Evolutionary conservation across 1,139 yeast genomes (phyloP).

Genomic region (Blastobotrys illinoisensis): DNA sequence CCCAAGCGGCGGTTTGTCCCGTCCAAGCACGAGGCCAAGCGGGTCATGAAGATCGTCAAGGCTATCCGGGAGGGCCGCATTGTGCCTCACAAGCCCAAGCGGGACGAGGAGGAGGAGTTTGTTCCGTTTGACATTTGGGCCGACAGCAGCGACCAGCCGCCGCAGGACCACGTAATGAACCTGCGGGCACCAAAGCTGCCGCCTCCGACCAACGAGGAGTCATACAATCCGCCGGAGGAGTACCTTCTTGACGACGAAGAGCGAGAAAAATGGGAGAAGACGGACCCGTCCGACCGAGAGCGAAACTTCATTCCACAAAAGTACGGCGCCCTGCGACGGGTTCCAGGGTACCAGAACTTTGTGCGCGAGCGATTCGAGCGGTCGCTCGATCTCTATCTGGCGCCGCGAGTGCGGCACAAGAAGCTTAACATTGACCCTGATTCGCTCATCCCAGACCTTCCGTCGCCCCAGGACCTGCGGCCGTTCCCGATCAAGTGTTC

Average conservation of each 20-base stretch:
- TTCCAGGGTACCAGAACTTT: conserved; percentile 85
- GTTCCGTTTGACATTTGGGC: conserved; percentile 77
- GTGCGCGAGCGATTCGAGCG: conserved; percentile 92
- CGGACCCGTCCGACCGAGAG: conserved; percentile 75
- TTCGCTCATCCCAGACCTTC: conserved; percentile 89
- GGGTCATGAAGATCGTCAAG: conserved; percentile 90
- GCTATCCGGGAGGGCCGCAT: conserved; percentile 97
- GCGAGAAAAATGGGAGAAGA: conserved; percentile 60
- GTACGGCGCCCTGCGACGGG: conserved; percentile 75
- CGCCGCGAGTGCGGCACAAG: conserved; percentile 92
- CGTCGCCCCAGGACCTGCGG: conserved; percentile 91
- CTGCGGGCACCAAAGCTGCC: conserved; percentile 91
- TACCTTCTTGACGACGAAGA: conserved; percentile 80
- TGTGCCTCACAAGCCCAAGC: conserved; percentile 59
- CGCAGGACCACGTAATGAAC: conserved; percentile 75
- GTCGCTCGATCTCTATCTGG: conserved; percentile 85
- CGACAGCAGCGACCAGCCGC: conserved; percentile 49
- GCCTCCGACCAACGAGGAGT: conserved; percentile 95
- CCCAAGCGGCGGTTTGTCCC: conserved; percentile 97
- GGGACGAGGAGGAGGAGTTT: conserved; percentile 40
- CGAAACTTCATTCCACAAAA: conserved; percentile 78
- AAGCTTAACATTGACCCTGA: conserved; percentile 94
- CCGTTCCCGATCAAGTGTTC: conserved; percentile 97
- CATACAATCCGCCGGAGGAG: conserved; percentile 97
- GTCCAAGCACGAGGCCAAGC: conserved; percentile 92